Percentiles rank a stretch among this genome's conserved stretches.
Evolutionary conservation across 139 green algal genomes (phyloP).

Genomic region (Yamagishiella unicocca): DNA sequence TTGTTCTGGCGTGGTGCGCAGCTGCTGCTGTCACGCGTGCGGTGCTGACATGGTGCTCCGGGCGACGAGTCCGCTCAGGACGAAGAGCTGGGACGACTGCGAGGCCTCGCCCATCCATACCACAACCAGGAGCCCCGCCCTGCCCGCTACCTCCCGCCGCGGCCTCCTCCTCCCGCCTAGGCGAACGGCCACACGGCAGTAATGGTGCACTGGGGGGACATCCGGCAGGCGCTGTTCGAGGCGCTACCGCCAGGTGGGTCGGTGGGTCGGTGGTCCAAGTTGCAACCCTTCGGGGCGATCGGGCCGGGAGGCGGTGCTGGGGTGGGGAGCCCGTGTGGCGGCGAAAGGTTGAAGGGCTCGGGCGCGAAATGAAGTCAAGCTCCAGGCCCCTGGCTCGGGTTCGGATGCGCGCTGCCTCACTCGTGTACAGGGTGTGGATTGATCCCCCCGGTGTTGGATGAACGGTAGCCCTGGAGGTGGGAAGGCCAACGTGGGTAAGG

Average conservation of each 20-base stretch:
- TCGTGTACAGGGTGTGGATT: no score
- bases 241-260: slow-evolving; percentile 24
- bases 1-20: background rate
- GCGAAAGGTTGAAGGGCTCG: background rate
- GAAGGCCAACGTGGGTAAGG: background rate
- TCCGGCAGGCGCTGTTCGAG: slow-evolving; percentile 20
- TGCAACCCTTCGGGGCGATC: no score
- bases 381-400: no score
- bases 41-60: background rate
- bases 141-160: background rate
- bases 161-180: background rate
- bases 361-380: background rate
- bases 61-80: background rate
- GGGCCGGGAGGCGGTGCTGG: background rate
- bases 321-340: background rate
- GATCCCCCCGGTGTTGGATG: background rate
- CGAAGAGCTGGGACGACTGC: background rate
- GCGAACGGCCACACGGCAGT: background rate
- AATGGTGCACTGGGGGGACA: slow-evolving; percentile 33
- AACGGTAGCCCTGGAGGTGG: background rate
- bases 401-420: no score
- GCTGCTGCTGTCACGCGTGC: background rate
- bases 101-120: background rate
- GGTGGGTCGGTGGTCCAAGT: no score
- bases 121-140: background rate